Conservation (phyloP, 768 basidiomycete genomes). For the Kwoniella shandongensis region DNA sequence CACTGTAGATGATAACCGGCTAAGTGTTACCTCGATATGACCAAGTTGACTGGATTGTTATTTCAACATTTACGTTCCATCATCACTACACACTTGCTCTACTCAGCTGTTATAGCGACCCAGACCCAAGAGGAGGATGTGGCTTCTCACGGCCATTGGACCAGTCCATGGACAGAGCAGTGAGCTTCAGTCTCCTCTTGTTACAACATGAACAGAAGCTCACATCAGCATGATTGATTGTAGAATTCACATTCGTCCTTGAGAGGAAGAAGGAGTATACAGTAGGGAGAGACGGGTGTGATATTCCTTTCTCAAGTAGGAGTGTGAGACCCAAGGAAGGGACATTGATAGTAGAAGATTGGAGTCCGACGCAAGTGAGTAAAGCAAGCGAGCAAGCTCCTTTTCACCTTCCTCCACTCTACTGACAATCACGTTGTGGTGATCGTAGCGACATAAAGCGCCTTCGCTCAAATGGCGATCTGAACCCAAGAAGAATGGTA, state of each 20-base stretch:
- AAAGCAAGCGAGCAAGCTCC: background rate
- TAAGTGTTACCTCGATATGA: too few relatives aligned
- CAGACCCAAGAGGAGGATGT: constrained; percentile 21
- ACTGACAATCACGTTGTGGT: background rate
- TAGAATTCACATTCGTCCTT: constrained; percentile 45
- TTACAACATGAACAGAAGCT: background rate
- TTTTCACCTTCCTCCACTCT: background rate
- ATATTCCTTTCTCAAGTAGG: constrained; percentile 31
- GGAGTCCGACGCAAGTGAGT: constrained; percentile 40
- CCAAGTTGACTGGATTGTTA: too few relatives aligned
- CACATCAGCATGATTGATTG: background rate
- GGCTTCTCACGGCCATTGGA: constrained; percentile 37
- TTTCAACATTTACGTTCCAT: too few relatives aligned
- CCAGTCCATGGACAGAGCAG: constrained; percentile 35
- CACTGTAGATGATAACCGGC: too few relatives aligned
- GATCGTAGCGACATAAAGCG: constrained; percentile 20
- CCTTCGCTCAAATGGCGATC: constrained; percentile 30
- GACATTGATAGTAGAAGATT: constrained; percentile 32
- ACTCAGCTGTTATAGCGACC: background rate
- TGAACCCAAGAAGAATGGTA: constrained; percentile 32
- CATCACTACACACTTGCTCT: too few relatives aligned
- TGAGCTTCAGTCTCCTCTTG: constrained; percentile 12
- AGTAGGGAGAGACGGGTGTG: constrained; percentile 33
- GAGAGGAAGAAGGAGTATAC: constrained; percentile 35
- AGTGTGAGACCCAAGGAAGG: constrained; percentile 35